Conservation (phyloP, 139 green algal species). For the Klebsormidium nitens region DNA sequence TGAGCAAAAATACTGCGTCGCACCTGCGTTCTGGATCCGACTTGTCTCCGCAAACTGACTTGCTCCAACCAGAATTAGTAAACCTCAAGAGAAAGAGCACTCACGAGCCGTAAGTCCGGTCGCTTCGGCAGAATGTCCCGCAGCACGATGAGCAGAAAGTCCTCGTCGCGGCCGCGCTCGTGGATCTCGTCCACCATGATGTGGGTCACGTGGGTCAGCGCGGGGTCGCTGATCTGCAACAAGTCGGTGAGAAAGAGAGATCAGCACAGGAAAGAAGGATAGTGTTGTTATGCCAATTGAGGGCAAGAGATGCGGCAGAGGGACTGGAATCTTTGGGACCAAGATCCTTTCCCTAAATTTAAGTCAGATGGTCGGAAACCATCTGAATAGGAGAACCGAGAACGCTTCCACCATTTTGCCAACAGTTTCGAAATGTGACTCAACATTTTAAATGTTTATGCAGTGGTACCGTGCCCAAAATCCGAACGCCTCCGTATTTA, state of each 20-base stretch:
- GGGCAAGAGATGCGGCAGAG: too few relatives aligned
- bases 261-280: too few relatives aligned
- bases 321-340: not conserved
- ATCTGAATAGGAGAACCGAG: not conserved
- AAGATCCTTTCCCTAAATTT: not conserved
- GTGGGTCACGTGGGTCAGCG: constrained; percentile 55
- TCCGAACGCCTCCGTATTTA: too few relatives aligned
- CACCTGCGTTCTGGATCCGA: too few relatives aligned
- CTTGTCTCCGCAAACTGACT: too few relatives aligned
- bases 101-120: constrained; percentile 41
- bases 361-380: not conserved
- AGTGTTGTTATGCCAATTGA: too few relatives aligned
- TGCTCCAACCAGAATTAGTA: not conserved
- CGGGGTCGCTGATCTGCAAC: not conserved
- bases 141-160: constrained; percentile 59
- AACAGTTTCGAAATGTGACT: too few relatives aligned
- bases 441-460: too few relatives aligned
- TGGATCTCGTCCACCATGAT: constrained; percentile 84
- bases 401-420: too few relatives aligned
- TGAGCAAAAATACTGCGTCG: too few relatives aligned
- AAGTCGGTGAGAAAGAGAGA: too few relatives aligned
- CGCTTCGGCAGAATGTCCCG: constrained; percentile 38
- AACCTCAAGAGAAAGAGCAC: not conserved
- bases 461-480: too few relatives aligned
- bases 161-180: constrained; percentile 58